A percentile compares a stretch with the other conserved stretches of the same genome.
Evolutionary conservation across 805 yeast genomes (phyloP).

Genomic region (Suhomyces sp.): DNA sequence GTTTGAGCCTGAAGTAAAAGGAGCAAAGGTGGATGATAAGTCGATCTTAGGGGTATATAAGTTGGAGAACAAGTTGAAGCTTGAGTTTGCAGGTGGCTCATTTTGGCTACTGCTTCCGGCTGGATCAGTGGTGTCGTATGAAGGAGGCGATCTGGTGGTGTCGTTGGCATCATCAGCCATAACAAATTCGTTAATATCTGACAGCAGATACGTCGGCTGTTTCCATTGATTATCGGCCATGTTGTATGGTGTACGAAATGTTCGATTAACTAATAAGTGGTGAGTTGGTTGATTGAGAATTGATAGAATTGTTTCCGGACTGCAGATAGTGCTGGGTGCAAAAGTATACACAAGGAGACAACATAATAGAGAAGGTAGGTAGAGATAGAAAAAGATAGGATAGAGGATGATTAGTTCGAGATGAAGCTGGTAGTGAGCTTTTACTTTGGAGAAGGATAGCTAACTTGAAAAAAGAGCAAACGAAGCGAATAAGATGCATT

Average conservation of each 20-base stretch:
- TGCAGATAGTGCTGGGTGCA: not conserved
- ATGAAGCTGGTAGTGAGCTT: not conserved
- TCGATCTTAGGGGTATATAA: conserved; percentile 30
- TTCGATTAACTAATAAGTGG: not conserved
- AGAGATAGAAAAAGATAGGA: no score
- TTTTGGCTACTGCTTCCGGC: not conserved
- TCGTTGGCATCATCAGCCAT: conserved; percentile 35
- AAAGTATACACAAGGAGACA: not conserved
- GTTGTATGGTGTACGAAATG: not conserved
- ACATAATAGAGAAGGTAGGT: not conserved
- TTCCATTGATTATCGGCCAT: conserved; percentile 9
- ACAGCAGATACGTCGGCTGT: conserved; percentile 11
- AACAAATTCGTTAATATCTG: conserved; percentile 31
- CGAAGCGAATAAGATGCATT: no score
- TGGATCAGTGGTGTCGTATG: not conserved
- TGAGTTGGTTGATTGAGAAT: not conserved
- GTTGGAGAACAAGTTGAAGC: conserved; percentile 9
- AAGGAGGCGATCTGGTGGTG: not conserved
- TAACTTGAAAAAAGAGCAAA: not conserved
- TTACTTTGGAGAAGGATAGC: no score
- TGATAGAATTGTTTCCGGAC: not conserved
- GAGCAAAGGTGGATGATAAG: conserved; percentile 34
- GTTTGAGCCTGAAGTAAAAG: conserved; percentile 20
- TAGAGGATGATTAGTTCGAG: not conserved
- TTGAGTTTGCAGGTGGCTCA: not conserved